Base-by-base conservation (phyloP, 148 eudicot species). In the Fagopyrum esculentum region DNA sequence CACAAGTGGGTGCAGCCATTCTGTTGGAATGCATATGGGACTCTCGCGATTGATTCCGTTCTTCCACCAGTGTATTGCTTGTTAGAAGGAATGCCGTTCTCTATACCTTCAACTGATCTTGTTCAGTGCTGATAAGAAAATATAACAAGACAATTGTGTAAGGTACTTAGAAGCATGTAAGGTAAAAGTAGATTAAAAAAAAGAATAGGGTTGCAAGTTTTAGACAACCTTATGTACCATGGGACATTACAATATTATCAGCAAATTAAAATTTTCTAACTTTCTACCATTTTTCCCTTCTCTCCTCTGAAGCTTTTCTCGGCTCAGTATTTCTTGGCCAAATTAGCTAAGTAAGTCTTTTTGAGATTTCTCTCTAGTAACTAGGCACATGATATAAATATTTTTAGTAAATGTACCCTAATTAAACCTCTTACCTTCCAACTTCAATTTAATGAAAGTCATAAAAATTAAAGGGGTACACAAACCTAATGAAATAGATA, bases 21-120 rank as follows among this genome's bases (percentile, higher is more conserved):
- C 60, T 92, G 97, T 66, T 92, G 97, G 97, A 90, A 88, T 80
- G 95, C 93, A 2, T 92, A 88, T 59, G 97, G 97, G 46, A 81
- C 22, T 79, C 50, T 75, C 29, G 78, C 77, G 30, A 76, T 80
- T 2, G 50, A 82, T n/a, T 52, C 74, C 19, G 74, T 70, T 0
- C 73, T 79, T 73, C 91, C 93, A 3, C 91, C 91, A 2, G 81
- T 86, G 7, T 77, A 80, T 79, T 92, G 97, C 81, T 82, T 92
- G 87, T 77, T 85, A 69, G 91, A 86, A 30, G 97, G 95, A 7
- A 40, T 45, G 29, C 94, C 97, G 1, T 45, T 64, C 8, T 80
- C 77, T 0, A 48, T 85, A 17, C 82, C 82, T 0, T 73, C 71
- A 6, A 59, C 16, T 55, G 85, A 86, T 40, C 60, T 68, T 48